Base-by-base conservation (phyloP, 1,139 yeast species). In the Yamadazyma jaroonii region DNA sequence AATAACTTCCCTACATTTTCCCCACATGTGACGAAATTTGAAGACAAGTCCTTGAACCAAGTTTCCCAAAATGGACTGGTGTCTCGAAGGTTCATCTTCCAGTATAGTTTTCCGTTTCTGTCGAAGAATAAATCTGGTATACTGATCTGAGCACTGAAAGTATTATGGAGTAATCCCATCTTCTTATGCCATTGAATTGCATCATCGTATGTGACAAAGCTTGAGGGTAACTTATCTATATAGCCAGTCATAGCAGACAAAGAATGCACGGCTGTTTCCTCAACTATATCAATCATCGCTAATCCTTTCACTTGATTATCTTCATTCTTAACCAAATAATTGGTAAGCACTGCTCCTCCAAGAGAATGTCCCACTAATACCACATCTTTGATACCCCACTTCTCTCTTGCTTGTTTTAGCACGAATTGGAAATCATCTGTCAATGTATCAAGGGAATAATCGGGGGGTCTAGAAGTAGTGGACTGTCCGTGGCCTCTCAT, bases 271-370 rank as follows among this genome's bases (percentile, higher is more conserved):
- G 97, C 97, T 0, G 92, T 84, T 44, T 90, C 97, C 54, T 92
- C 98, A 3, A 92, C 97, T 2, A 94, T 94, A 58, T 92, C 99
- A 17, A 92, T 61, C 67, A 90, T 79, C 0, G 78, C 75, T 5
- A 92, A 61, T 0, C 97, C 98, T 31, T 70, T 66, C 2, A 80
- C 52, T 25, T 56, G 44, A 50, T 46, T 14, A 15, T 28, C 29
- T 9, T 26, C 7, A 10, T 27, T 21, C 2, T 15, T 36, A 20
- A 33, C 44, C 35, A 48, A 50, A 41, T 43, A 77, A 33, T 74
- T 72, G 0, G 96, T 75, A 30, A 88, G 68, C 3, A 92, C 80
- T 0, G 97, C 73, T 0, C 97, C 98, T 2, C 98, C 99, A 17
- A 94, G 66, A 3, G 96, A 87, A 57, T 92, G 99, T 0, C 98